These are phyloP conservation scores for Thelonectria rubi DNA, from an alignment of 2,329 filamentous ascomycete genomes.

Conservation along the genomic window DNA sequence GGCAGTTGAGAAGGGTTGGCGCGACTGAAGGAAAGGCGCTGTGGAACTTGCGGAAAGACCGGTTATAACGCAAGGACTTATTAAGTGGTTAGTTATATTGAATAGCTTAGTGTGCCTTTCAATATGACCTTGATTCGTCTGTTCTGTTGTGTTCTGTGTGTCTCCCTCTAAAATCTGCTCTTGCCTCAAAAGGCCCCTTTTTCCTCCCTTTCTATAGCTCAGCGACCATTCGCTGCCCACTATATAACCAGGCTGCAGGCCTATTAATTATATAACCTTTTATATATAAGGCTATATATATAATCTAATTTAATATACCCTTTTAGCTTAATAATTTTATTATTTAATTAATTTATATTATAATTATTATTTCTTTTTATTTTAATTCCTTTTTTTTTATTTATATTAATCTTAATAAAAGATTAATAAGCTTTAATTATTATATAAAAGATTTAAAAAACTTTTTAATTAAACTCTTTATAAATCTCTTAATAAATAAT, in stretches of 20 bases:
- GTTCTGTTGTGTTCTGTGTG: too few species aligned
- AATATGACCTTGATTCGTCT: too few species aligned
- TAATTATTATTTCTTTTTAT: neutral
- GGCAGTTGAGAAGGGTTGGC: neutral
- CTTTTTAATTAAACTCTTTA: neutral
- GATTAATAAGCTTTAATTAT: neutral
- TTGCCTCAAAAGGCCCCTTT: too few species aligned
- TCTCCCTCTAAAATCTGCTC: too few species aligned
- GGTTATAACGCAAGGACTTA: neutral
- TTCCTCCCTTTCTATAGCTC: too few species aligned
- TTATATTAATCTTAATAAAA: too few species aligned
- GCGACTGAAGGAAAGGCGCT: neutral
- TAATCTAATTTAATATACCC: neutral
- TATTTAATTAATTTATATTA: too few species aligned
- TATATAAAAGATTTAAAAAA: neutral
- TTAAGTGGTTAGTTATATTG: too few species aligned
- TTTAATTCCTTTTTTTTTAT: neutral
- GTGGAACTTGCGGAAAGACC: neutral
- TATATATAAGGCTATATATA: neutral
- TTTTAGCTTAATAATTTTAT: neutral
- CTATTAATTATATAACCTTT: too few species aligned
- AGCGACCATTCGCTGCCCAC: too few species aligned
- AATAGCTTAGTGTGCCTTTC: too few species aligned
- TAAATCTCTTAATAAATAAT: neutral
- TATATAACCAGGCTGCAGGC: too few species aligned